Percentiles rank a stretch among this genome's conserved stretches.
These are phyloP conservation scores for Penicillium sclerotiorum DNA, from an alignment of 2,329 filamentous ascomycete species.

Conservation along the genomic window DNA sequence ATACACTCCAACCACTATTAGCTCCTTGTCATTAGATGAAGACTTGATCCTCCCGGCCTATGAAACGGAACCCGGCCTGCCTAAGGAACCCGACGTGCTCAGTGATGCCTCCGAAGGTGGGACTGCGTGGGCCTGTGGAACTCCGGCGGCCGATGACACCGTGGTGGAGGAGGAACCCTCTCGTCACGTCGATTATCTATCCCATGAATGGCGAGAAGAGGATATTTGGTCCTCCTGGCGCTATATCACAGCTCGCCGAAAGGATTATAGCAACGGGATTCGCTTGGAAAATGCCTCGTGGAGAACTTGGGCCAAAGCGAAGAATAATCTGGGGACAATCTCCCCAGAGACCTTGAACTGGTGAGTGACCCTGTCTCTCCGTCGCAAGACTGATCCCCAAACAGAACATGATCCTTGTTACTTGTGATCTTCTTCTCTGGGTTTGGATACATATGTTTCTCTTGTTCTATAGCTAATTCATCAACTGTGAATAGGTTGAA, in stretches of 20 bases:
- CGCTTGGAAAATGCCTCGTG: slow-evolving; percentile 94
- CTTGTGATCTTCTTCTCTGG: no score
- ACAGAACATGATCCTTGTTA: no score
- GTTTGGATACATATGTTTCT: not conserved
- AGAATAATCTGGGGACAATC: slow-evolving; percentile 82
- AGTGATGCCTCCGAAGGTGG: slow-evolving; percentile 32
- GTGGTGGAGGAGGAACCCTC: slow-evolving; percentile 74
- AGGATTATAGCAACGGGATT: slow-evolving; percentile 76
- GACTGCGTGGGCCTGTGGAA: slow-evolving; percentile 61
- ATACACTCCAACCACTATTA: slow-evolving; percentile 42
- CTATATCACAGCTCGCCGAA: slow-evolving; percentile 79
- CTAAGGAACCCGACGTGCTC: slow-evolving; percentile 39
- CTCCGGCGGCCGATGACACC: slow-evolving; percentile 75
- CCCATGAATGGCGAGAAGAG: slow-evolving; percentile 90
- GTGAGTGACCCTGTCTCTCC: slow-evolving; percentile 56
- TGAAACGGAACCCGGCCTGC: slow-evolving; percentile 38
- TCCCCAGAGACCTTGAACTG: slow-evolving; percentile 92
- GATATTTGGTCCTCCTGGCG: slow-evolving; percentile 98
- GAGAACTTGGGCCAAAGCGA: slow-evolving; percentile 94
- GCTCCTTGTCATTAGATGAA: slow-evolving; percentile 43
- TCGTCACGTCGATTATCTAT: slow-evolving; percentile 91
- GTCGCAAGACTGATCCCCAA: no score
- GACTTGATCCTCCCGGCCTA: slow-evolving; percentile 49
- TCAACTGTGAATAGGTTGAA: slow-evolving; percentile 94
- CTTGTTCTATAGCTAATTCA: no score